phyloP scores from a whole-genome alignment of 2,329 filamentous ascomycete species.

The Thelonectria rubi region DNA sequence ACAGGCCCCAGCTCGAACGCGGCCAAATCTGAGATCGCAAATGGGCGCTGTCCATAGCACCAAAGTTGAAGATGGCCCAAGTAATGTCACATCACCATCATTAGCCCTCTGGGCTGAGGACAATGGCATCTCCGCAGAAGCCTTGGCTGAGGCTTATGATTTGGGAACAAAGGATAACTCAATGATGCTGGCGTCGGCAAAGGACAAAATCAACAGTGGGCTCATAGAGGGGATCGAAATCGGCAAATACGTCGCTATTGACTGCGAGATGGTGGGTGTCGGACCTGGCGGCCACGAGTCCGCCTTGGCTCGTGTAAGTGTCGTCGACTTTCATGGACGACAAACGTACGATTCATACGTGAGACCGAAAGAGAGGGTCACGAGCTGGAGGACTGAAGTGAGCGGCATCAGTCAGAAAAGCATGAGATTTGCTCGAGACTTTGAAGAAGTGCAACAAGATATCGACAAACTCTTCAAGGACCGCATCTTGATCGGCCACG shows the following conservation, averaged over 20 bases:
- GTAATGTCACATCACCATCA: conserved; percentile 58
- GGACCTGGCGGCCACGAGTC: conserved; percentile 75
- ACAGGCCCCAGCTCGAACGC: conserved; percentile 14
- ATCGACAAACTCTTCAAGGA: conserved; percentile 75
- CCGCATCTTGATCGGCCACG: conserved; percentile 83
- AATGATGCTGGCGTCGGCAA: conserved; percentile 54
- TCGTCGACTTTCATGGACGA: conserved; percentile 92
- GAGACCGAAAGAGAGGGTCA: conserved; percentile 77
- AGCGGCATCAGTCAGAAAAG: conserved; percentile 82
- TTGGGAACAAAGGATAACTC: conserved; percentile 61
- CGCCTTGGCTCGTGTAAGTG: conserved; percentile 83
- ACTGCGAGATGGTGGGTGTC: conserved; percentile 98
- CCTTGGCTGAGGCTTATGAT: conserved; percentile 69
- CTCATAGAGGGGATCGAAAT: conserved; percentile 69
- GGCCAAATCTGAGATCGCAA: conserved; percentile 25
- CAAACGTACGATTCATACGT: conserved; percentile 97
- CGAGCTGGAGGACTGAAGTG: conserved; percentile 88
- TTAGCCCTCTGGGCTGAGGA: conserved; percentile 69
- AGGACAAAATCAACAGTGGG: conserved; percentile 70
- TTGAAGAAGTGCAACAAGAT: conserved; percentile 79
- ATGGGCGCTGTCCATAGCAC: conserved; percentile 70
- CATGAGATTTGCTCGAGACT: conserved; percentile 73
- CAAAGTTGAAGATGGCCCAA: conserved; percentile 50
- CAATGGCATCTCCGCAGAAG: conserved; percentile 67
- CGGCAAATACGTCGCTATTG: conserved; percentile 91